phyloP scores from a whole-genome alignment of 129 eudicot genomes.

The Sambucus nigra region DNA sequence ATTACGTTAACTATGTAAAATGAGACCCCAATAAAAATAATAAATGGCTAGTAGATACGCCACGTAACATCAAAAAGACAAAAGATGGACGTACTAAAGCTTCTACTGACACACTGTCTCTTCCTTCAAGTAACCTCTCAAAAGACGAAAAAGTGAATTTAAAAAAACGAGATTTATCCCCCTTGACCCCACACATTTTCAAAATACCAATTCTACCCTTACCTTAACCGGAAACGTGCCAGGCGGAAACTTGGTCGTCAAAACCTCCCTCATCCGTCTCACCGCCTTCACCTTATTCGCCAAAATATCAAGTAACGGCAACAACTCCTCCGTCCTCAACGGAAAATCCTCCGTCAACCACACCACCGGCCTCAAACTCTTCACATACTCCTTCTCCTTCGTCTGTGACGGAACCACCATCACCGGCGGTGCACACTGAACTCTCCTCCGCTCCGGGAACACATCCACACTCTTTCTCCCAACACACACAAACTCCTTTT shows the following conservation, averaged over 20 bases:
- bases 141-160: slow-evolving; percentile 23
- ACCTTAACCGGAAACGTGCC: slow-evolving; percentile 98
- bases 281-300: slow-evolving; percentile 95
- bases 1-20: too few relatives aligned
- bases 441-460: slow-evolving; percentile 25
- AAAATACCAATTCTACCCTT: slow-evolving; percentile 27
- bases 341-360: slow-evolving; percentile 96
- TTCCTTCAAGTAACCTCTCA: slow-evolving; percentile 16
- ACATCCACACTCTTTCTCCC: slow-evolving; percentile 80
- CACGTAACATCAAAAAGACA: slow-evolving; percentile 19
- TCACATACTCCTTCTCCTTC: slow-evolving; percentile 81
- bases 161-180: slow-evolving; percentile 23
- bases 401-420: slow-evolving; percentile 48
- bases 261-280: slow-evolving; percentile 86
- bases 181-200: too few relatives aligned
- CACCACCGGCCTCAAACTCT: slow-evolving; percentile 62
- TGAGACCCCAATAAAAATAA: too few relatives aligned
- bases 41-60: too few relatives aligned
- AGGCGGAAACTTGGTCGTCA: slow-evolving; percentile 89
- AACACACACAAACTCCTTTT: slow-evolving; percentile 57
- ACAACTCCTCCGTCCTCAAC: slow-evolving; percentile 87
- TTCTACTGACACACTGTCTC: neutral
- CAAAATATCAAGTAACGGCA: slow-evolving; percentile 87
- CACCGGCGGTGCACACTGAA: slow-evolving; percentile 22
- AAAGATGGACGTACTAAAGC: slow-evolving; percentile 5